These are phyloP conservation scores for Neurospora sp. DNA, from an alignment of 495 filamentous ascomycete species.

Conservation along the genomic window DNA sequence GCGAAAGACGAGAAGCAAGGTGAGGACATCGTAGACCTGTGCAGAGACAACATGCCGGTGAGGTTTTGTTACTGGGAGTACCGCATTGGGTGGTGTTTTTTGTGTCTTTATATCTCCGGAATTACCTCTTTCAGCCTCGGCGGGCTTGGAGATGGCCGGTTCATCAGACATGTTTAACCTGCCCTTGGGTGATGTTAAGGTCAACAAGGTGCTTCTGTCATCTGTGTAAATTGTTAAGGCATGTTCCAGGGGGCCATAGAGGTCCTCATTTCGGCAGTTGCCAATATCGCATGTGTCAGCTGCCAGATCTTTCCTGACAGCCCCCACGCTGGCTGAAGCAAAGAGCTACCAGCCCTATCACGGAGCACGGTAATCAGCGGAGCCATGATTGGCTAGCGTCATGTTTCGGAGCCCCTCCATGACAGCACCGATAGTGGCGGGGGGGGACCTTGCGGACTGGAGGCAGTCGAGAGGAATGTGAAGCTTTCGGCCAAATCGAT, in stretches of 20 bases:
- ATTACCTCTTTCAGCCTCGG: neutral
- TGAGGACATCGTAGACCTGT: conserved; percentile 39
- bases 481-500: too few species aligned
- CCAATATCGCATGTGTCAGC: neutral
- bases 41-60: conserved; percentile 22
- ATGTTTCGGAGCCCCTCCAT: neutral
- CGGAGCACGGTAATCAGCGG: conserved; percentile 8
- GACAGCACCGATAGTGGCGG: neutral
- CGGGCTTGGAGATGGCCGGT: neutral
- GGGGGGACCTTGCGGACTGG: neutral
- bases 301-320: neutral
- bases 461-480: neutral
- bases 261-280: neutral
- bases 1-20: conserved; percentile 63
- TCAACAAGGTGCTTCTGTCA: neutral
- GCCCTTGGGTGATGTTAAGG: neutral
- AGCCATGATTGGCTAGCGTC: conserved; percentile 5
- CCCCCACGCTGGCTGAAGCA: neutral
- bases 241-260: neutral
- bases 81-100: neutral
- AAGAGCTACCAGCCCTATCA: conserved; percentile 6
- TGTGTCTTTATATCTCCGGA: neutral
- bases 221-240: neutral
- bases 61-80: neutral
- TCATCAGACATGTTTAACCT: neutral